Evolutionary conservation across 768 basidiomycete genomes (phyloP).

Genomic region (Gautieria morchelliformis): DNA sequence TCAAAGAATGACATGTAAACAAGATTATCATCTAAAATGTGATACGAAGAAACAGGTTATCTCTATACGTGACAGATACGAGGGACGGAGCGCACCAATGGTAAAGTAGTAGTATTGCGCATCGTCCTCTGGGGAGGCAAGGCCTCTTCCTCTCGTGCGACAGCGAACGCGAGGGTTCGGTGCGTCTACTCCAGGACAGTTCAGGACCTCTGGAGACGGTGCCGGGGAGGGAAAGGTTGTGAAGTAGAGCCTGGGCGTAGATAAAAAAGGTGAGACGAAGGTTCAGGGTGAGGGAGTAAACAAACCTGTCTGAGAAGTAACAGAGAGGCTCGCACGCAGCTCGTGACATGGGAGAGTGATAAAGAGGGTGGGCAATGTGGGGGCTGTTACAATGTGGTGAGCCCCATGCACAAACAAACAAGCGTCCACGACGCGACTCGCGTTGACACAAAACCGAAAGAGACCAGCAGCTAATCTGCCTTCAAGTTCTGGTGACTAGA

Average conservation of each 20-base stretch:
- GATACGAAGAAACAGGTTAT: background rate
- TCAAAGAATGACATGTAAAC: slow-evolving; percentile 90
- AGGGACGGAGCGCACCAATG: slow-evolving; percentile 27
- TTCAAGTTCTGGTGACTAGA: too few species aligned
- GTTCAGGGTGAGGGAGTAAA: slow-evolving; percentile 7
- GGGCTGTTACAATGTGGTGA: slow-evolving; percentile 6
- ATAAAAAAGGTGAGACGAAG: background rate
- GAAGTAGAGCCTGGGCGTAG: slow-evolving; percentile 60
- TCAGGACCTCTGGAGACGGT: slow-evolving; percentile 57
- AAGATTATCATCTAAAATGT: slow-evolving; percentile 61
- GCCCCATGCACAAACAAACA: slow-evolving; percentile 6
- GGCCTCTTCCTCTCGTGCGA: slow-evolving; percentile 42
- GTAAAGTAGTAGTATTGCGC: slow-evolving; percentile 85
- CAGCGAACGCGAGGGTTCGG: slow-evolving; percentile 56
- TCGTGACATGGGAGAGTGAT: slow-evolving; percentile 4
- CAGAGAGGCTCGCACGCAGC: slow-evolving; percentile 61
- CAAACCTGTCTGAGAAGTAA: slow-evolving; percentile 69
- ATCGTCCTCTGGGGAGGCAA: slow-evolving; percentile 62
- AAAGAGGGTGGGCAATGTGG: background rate
- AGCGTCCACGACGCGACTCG: slow-evolving; percentile 9
- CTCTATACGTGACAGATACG: background rate
- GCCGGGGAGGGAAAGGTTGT: slow-evolving; percentile 78
- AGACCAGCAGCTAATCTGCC: too few species aligned
- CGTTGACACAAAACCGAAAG: background rate
- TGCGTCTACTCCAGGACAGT: slow-evolving; percentile 41